Conservation (phyloP, 352 stramenopile genomes). For the Phytophthora crassamura region DNA sequence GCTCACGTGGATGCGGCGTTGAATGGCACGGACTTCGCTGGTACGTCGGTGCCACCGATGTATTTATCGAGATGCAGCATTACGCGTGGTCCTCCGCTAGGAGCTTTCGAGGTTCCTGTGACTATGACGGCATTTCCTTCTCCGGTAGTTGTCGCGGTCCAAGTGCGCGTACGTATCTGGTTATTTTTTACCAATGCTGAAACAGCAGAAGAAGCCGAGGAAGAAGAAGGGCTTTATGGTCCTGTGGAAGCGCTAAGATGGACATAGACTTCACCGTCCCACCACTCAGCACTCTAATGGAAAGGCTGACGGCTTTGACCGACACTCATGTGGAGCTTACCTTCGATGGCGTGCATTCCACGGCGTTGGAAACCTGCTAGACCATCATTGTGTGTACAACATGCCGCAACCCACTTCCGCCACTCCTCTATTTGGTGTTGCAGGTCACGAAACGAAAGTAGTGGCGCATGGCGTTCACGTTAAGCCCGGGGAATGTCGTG, state of each 20-base stretch:
- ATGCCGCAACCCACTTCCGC: constrained; percentile 60
- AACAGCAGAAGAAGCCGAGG: constrained; percentile 4
- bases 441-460: constrained; percentile 54
- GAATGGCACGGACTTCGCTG: constrained; percentile 75
- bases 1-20: constrained; percentile 66
- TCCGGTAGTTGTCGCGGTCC: constrained; percentile 55
- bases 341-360: constrained; percentile 65
- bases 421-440: constrained; percentile 51
- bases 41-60: constrained; percentile 47
- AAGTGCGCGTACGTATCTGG: constrained; percentile 48
- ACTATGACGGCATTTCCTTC: constrained; percentile 44
- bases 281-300: constrained; percentile 39
- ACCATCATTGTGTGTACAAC: constrained; percentile 65
- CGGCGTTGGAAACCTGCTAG: constrained; percentile 48
- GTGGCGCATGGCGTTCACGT: constrained; percentile 52
- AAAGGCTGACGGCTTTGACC: constrained; percentile 40
- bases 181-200: constrained; percentile 31
- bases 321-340: constrained; percentile 55
- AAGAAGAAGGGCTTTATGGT: constrained; percentile 36
- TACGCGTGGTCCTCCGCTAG: constrained; percentile 49
- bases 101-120: constrained; percentile 69
- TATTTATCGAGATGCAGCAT: constrained; percentile 66
- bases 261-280: constrained; percentile 60
- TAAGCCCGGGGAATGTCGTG: constrained; percentile 40
- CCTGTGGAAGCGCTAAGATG: constrained; percentile 49